These are phyloP conservation scores for Arachis stenosperma DNA, from an alignment of 306 rosid genomes.

Conservation along the genomic window DNA sequence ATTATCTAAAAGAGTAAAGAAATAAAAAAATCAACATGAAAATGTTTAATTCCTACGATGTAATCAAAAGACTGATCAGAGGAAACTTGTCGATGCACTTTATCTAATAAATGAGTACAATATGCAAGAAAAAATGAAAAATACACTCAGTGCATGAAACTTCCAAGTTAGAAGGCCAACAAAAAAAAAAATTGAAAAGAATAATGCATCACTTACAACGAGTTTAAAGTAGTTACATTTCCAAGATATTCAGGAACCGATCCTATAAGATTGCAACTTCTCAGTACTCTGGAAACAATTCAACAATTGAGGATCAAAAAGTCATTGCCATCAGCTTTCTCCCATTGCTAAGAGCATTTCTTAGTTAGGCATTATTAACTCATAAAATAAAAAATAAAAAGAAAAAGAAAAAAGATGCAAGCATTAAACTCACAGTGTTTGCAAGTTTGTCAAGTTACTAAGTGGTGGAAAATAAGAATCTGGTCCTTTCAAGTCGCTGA, in stretches of 20 bases:
- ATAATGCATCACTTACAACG: not conserved
- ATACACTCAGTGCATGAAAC: not conserved
- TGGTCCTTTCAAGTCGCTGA: constrained; percentile 58
- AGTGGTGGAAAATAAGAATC: constrained; percentile 48
- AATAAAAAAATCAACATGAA: constrained; percentile 24
- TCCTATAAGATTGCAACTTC: constrained; percentile 31
- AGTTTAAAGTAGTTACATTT: not conserved
- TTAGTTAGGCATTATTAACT: too few species aligned
- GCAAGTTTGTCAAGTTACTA: constrained; percentile 33
- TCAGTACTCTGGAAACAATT: not conserved
- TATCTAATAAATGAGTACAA: not conserved
- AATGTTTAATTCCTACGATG: not conserved
- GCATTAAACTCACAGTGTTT: constrained; percentile 43
- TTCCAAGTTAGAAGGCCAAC: too few species aligned
- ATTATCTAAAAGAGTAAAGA: not conserved
- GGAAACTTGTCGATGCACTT: not conserved
- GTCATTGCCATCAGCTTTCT: not conserved
- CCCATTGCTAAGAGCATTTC: not conserved
- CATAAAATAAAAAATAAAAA: too few species aligned
- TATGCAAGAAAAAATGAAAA: not conserved
- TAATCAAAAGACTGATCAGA: not conserved
- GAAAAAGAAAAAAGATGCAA: not conserved
- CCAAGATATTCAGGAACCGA: not conserved
- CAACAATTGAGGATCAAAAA: not conserved
- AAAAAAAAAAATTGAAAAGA: too few species aligned